phyloP scores from a whole-genome alignment of 2,329 filamentous ascomycete species.

The Pleurostoma richardsiae region DNA sequence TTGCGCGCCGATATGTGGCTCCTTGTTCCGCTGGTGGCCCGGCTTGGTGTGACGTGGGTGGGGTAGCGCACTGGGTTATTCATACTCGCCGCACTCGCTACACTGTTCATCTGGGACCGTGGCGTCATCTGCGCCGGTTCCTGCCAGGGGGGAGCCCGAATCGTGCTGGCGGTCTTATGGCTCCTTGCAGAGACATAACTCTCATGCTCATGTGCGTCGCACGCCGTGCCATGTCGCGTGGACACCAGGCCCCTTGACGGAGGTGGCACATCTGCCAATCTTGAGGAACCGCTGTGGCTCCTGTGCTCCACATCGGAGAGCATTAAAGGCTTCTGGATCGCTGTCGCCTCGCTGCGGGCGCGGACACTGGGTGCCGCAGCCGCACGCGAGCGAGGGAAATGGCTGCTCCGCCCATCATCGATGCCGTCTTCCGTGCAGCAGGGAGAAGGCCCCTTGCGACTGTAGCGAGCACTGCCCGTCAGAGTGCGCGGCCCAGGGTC shows the following conservation, averaged over 20 bases:
- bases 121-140: constrained; percentile 11
- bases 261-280: constrained; percentile 12
- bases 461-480: constrained; percentile 26
- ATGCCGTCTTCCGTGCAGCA: constrained; percentile 27
- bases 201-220: constrained; percentile 28
- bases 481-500: constrained; percentile 26
- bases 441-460: constrained; percentile 18
- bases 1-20: constrained; percentile 13
- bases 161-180: constrained; percentile 27
- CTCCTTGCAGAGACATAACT: constrained; percentile 39
- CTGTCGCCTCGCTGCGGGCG: constrained; percentile 34
- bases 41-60: constrained; percentile 2
- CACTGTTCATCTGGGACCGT: constrained; percentile 23
- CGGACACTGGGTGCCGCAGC: constrained; percentile 23
- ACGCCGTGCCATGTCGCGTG: constrained; percentile 17
- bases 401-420: constrained; percentile 32
- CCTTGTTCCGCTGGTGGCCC: constrained; percentile 10
- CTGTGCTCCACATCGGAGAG: constrained; percentile 34
- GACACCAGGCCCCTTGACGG: constrained; percentile 1
- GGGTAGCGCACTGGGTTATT: constrained; percentile 10
- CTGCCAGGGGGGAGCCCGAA: constrained; percentile 17
- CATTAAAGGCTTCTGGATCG: constrained; percentile 29
- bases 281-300: constrained; percentile 32
- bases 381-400: constrained; percentile 28
- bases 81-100: constrained; percentile 14